These are phyloP conservation scores for Ceratocystis colombiana DNA, from an alignment of 2,329 filamentous ascomycete genomes.

Conservation along the genomic window DNA sequence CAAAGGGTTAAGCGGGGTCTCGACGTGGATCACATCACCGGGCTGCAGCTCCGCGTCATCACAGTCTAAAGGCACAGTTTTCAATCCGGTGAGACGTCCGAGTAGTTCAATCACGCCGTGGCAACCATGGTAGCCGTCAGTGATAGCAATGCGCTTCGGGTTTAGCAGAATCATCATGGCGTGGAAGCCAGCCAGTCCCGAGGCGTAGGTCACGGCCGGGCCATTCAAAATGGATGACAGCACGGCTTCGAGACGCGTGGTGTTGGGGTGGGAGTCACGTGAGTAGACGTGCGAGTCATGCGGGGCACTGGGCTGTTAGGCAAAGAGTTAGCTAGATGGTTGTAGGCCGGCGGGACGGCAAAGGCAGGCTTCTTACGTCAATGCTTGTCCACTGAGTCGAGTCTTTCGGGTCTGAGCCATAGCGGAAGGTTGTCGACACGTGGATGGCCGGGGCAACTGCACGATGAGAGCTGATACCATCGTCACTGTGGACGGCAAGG, in stretches of 20 bases:
- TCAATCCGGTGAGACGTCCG: slow-evolving; percentile 62
- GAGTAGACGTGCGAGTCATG: slow-evolving; percentile 71
- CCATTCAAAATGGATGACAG: slow-evolving; percentile 63
- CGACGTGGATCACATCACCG: slow-evolving; percentile 81
- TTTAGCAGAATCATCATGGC: slow-evolving; percentile 75
- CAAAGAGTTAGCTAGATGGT: neutral
- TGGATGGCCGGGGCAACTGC: slow-evolving; percentile 86
- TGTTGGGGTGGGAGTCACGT: slow-evolving; percentile 66
- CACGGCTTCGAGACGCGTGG: slow-evolving; percentile 73
- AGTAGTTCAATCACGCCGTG: slow-evolving; percentile 72
- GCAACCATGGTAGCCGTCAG: slow-evolving; percentile 84
- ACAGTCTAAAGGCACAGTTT: slow-evolving; percentile 62
- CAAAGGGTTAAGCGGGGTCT: slow-evolving; percentile 87
- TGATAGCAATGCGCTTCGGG: slow-evolving; percentile 72
- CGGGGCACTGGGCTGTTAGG: slow-evolving; percentile 39
- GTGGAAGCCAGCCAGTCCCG: slow-evolving; percentile 80
- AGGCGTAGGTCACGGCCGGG: slow-evolving; percentile 65
- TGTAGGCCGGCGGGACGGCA: neutral
- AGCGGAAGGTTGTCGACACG: slow-evolving; percentile 84
- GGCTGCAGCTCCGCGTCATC: slow-evolving; percentile 53
- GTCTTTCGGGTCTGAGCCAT: slow-evolving; percentile 57
- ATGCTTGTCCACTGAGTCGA: slow-evolving; percentile 44
- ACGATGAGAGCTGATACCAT: slow-evolving; percentile 59
- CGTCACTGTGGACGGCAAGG: slow-evolving; percentile 70
- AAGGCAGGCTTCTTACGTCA: slow-evolving; percentile 40